Base-by-base conservation (phyloP, 2,329 filamentous ascomycete genomes). In the Bertia moriformis region DNA sequence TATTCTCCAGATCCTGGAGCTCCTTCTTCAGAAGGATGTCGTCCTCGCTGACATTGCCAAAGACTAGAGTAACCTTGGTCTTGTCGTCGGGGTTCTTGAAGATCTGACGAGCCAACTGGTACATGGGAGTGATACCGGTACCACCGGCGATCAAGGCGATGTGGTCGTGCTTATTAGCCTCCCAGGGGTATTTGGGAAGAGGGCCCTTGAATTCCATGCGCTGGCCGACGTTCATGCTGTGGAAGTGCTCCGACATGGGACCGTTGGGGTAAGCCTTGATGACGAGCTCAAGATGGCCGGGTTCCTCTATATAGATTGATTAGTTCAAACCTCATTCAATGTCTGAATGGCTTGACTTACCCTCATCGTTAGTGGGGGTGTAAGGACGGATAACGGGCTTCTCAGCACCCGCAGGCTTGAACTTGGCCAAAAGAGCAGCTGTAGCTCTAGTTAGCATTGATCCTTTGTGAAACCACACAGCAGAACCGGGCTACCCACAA, bases 61-160 rank as follows among this genome's bases (percentile, higher is more conserved):
- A 85, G 12, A 84, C 67, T 27, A 85, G 67, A 1, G 79, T 83
- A 22, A 85, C 78, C 59, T 83, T 83, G 39, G 80, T 84, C 65
- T 81, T 80, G 59, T 85, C 80, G 19, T 78, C 66, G 38, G 79
- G 78, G 65, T 83, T 82, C 58, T 76, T 79, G 69, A 84, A 83
- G 57, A 85, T 83, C 43, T 70, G 66, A 46, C 76, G 74, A 37
- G 70, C 67, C 17, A 84, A 67, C 59, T 85, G 80, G 62, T 77
- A 84, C 78, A 84, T 84, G 37, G 80, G 80, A 1, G 80, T 78
- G 52, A 85, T 83, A 38, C 79, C 79, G 12, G 79, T 84, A 38
- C 79, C 79, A 48, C 80, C 80, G 19, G 79, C 76, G 45, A 85
- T 69, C 46, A 75, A 54, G n/a, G 66, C 65, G 44, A 77, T 63